Evolutionary conservation across 108 stramenopile genomes (phyloP).

Genomic region (Epithemia pelagica): DNA sequence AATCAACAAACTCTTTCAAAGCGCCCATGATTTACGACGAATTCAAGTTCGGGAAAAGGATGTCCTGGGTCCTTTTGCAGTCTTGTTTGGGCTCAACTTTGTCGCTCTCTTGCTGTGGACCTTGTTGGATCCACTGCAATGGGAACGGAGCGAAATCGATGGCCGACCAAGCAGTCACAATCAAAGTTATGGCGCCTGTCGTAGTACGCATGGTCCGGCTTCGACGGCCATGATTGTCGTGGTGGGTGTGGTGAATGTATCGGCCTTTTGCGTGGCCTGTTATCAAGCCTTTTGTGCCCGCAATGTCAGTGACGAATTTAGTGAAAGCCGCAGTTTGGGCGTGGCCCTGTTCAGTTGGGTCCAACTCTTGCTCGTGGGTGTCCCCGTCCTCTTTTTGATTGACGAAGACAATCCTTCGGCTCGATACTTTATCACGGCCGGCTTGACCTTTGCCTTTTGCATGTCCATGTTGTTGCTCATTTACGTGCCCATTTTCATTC

Average conservation of each 20-base stretch:
- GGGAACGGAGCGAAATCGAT: neutral
- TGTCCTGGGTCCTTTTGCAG: conserved; percentile 17
- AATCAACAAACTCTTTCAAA: conserved; percentile 15
- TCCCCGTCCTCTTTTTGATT: conserved; percentile 36
- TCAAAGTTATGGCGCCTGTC: neutral
- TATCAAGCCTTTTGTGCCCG: conserved; percentile 31
- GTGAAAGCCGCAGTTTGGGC: conserved; percentile 34
- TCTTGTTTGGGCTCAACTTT: conserved; percentile 15
- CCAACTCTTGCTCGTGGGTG: conserved; percentile 27
- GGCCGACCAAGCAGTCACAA: neutral
- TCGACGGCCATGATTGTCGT: conserved; percentile 1
- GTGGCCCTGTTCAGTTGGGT: conserved; percentile 31
- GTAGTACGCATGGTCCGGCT: neutral
- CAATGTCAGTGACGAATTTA: conserved; percentile 31
- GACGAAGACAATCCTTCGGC: conserved; percentile 20
- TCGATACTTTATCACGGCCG: conserved; percentile 29
- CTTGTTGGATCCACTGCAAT: conserved; percentile 8
- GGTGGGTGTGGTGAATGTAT: conserved; percentile 21
- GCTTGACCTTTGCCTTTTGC: conserved; percentile 24
- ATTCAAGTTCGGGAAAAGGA: conserved; percentile 3
- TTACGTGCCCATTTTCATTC: conserved; percentile 27
- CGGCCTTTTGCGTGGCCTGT: conserved; percentile 18
- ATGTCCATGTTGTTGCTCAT: conserved; percentile 37
- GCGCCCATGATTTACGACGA: neutral
- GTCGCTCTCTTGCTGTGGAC: conserved; percentile 5